phyloP scores from a whole-genome alignment of 148 eudicot genomes.

The Rhododendron kiyosumense region DNA sequence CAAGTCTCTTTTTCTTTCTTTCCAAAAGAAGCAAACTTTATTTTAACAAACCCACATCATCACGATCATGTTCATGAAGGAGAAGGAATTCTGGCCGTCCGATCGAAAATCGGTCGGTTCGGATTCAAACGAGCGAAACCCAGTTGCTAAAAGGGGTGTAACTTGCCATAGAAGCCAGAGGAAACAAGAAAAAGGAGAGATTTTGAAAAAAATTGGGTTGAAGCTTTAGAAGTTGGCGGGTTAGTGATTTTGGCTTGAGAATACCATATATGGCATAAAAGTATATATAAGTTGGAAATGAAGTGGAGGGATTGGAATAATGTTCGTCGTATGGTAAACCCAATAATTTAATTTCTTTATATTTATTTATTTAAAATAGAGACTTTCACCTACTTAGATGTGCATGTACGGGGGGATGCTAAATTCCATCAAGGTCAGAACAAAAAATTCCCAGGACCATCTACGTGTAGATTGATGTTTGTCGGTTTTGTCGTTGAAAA shows the following conservation, averaged over 20 bases:
- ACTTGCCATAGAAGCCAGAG: not conserved
- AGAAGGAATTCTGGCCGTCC: not conserved
- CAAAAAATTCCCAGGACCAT: not conserved
- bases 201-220: not conserved
- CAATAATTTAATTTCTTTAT: not conserved
- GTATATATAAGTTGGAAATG: not conserved
- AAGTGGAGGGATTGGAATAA: not conserved
- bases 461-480: not conserved
- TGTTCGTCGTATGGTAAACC: not conserved
- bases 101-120: not conserved
- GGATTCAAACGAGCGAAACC: not conserved
- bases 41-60: not conserved
- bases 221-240: slow-evolving; percentile 5
- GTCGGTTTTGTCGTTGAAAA: too few relatives aligned
- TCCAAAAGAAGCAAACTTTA: slow-evolving; percentile 25
- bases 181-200: not conserved
- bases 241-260: not conserved
- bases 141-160: slow-evolving; percentile 5
- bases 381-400: not conserved
- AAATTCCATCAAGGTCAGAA: not conserved
- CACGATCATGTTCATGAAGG: not conserved
- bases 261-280: not conserved
- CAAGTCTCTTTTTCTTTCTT: slow-evolving; percentile 21
- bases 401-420: not conserved
- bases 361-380: not conserved